phyloP scores from a whole-genome alignment of 306 rosid genomes.

The Trifolium repens region DNA sequence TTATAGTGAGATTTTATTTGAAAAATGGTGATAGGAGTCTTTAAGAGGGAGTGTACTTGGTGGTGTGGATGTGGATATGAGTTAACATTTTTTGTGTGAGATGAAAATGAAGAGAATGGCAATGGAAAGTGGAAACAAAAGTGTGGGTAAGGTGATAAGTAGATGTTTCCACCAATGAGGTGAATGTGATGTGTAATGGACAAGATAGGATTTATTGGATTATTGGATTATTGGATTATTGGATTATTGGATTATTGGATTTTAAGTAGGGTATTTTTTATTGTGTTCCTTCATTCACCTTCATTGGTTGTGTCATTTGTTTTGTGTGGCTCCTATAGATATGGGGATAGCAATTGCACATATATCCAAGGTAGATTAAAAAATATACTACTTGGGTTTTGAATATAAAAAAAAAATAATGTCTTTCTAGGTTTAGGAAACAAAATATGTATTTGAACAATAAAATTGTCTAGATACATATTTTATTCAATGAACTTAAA shows the following conservation, averaged over 20 bases:
- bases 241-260: no score
- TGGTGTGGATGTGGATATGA: neutral
- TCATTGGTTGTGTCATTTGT: neutral
- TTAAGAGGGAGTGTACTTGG: neutral
- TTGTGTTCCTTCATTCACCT: neutral
- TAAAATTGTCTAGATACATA: no score
- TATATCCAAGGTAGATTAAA: no score
- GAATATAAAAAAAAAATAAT: no score
- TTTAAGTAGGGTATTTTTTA: neutral
- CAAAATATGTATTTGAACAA: no score
- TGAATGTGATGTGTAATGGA: slow-evolving; percentile 1
- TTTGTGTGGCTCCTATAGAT: neutral
- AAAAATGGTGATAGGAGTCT: neutral
- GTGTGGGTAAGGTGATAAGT: neutral
- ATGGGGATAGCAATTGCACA: no score
- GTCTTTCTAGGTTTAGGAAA: no score
- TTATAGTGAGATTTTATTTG: neutral
- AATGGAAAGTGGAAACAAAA: neutral
- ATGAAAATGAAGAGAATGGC: neutral
- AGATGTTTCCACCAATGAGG: neutral
- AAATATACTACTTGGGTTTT: no score
- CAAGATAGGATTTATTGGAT: slow-evolving; percentile 8
- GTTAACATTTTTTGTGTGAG: neutral
- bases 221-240: no score
- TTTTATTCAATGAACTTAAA: no score